Percentiles rank a stretch among this genome's conserved stretches.
phyloP scores from a whole-genome alignment of 495 filamentous ascomycete genomes.

The Bombardia bombarda region DNA sequence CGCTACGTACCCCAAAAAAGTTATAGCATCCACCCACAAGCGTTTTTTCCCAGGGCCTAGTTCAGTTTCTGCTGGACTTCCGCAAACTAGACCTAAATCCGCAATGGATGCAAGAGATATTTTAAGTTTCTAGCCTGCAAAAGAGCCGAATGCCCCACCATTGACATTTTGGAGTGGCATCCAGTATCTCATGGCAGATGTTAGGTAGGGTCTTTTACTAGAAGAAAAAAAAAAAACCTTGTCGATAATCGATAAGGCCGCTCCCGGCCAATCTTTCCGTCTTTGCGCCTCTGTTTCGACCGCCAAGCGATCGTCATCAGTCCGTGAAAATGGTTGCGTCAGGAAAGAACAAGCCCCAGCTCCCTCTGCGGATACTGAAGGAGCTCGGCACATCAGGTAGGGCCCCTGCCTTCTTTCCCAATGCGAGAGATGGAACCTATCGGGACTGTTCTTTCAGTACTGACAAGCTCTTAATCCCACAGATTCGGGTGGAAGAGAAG shows the following conservation, averaged over 20 bases:
- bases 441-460: too few relatives aligned
- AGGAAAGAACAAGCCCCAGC: constrained; percentile 5
- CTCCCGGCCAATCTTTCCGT: background rate
- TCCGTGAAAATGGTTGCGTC: constrained; percentile 10
- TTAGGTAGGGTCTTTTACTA: too few relatives aligned
- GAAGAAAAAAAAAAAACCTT: constrained; percentile 9
- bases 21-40: too few relatives aligned
- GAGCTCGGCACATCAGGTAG: constrained; percentile 17
- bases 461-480: background rate
- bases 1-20: too few relatives aligned
- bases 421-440: too few relatives aligned
- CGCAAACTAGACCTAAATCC: background rate
- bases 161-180: too few relatives aligned
- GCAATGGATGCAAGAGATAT: too few relatives aligned
- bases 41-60: background rate
- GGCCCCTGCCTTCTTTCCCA: too few relatives aligned
- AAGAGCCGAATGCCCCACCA: background rate
- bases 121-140: too few relatives aligned
- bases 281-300: background rate
- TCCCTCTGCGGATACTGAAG: constrained; percentile 20
- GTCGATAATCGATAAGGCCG: background rate
- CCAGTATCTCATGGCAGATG: too few relatives aligned
- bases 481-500: constrained; percentile 4
- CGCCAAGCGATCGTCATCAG: too few relatives aligned
- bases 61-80: too few relatives aligned